Base-by-base conservation (phyloP, 2,329 filamentous ascomycete genomes). In the Pseudogymnoascus sp. region DNA sequence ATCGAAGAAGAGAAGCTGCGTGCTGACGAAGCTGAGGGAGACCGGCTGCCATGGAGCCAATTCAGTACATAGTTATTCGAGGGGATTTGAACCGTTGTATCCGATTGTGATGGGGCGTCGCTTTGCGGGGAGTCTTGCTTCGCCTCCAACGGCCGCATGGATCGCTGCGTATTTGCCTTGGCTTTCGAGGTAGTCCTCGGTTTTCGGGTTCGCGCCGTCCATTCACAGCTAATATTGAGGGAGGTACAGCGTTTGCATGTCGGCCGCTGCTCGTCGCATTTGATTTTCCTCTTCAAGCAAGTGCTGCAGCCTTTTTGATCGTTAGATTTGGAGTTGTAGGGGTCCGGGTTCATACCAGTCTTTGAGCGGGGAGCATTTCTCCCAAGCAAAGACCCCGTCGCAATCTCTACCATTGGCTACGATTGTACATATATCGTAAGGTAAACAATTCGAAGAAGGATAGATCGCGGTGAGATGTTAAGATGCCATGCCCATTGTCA, bases 221-320 rank as follows among this genome's bases (percentile, higher is more conserved):
- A 54, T 17, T 54, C 47, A 13, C 47, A 54, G 29, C 4, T 6
- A 54, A 54, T n/a, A 33, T 54, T 5, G n/a, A 54, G 47, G 5
- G 71, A 67, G 21, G 62, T 60, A 61, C 73, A 75, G 47, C 72
- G 72, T 26, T 62, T 63, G 60, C 73, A 75, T 17, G 70, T 59
- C 3, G 73, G 73, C 8, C 17, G 29, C 54, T 61, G 33, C 33
- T 61, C 60, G 37, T 59, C 60, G 44, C 60, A 61, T 31, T 61
- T 61, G 26, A 61, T 36, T 31, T 61, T 61, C 15, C 60, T 29
- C 26, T 57, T 50, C 15, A 50, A 60, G 64, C 73, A 75, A 60
- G 73, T 75, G 61, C 69, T 71, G 68, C 73, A 75, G 63, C 73
- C 73, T 75, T 24, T 6, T 50, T 60, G 11, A 39, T 8, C 5